Conservation (phyloP, 331 rosid species). For the Acacia pycnantha region DNA sequence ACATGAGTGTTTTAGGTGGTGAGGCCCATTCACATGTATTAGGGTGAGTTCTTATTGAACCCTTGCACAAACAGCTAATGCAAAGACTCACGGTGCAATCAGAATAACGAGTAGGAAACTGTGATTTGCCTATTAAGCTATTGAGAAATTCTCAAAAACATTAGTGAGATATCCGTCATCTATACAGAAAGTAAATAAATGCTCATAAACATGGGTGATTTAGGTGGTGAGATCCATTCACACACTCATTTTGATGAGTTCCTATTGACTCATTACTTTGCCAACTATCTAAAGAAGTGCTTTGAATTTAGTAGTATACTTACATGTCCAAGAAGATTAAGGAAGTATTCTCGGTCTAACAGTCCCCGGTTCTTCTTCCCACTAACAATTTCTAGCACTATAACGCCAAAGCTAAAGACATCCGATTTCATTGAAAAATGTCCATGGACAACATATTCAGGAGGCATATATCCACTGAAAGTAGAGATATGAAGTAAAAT, state of each 20-base stretch:
- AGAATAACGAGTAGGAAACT: not conserved
- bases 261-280: not conserved
- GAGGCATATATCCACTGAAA: not conserved
- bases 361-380: not conserved
- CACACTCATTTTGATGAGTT: not conserved
- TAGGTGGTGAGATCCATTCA: not conserved
- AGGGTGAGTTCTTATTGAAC: too few species aligned
- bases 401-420: not conserved
- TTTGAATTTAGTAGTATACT: not conserved
- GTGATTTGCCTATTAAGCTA: not conserved
- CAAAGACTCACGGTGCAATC: not conserved
- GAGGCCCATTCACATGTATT: too few species aligned
- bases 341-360: not conserved
- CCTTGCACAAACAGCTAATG: too few species aligned
- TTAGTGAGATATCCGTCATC: too few species aligned
- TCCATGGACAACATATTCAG: not conserved
- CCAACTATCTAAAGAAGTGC: not conserved
- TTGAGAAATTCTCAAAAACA: not conserved
- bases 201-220: not conserved
- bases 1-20: too few species aligned
- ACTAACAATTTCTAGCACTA: not conserved
- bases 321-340: not conserved
- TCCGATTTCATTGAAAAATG: not conserved
- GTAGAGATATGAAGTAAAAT: not conserved
- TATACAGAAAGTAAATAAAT: not conserved